Conservation (phyloP, 2,329 filamentous ascomycete species). For the Aspergillus arachidicola region DNA sequence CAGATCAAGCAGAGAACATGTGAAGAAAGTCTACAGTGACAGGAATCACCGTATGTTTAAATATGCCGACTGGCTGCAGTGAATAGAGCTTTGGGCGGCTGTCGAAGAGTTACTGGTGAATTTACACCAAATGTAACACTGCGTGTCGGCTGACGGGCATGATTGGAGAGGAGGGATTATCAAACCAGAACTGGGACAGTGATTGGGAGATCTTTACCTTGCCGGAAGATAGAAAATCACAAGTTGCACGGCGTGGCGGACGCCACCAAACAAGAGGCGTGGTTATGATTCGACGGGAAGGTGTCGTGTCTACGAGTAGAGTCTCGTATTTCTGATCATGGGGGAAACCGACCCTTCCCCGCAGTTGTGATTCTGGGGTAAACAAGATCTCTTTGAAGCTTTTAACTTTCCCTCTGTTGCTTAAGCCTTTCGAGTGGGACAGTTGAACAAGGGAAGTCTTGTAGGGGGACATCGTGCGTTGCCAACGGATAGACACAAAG, state of each 20-base stretch:
- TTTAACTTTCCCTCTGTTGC: neutral
- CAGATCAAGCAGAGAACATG: neutral
- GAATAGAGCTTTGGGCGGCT: neutral
- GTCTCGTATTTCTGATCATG: constrained; percentile 4
- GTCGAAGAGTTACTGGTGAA: neutral
- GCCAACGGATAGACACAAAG: neutral
- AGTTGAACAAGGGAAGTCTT: neutral
- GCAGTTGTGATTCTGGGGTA: constrained; percentile 1
- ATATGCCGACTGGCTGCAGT: neutral
- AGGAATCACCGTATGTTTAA: neutral
- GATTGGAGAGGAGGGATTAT: neutral
- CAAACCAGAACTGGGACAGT: neutral
- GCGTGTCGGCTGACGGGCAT: constrained; percentile 1
- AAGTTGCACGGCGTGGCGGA: neutral
- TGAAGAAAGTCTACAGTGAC: neutral
- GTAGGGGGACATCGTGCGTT: neutral
- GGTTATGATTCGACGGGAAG: neutral
- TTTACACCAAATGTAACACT: neutral
- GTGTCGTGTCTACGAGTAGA: neutral
- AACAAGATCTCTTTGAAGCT: neutral
- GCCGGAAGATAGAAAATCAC: neutral
- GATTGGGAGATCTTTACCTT: neutral
- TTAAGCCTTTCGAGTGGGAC: neutral
- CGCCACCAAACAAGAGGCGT: neutral
- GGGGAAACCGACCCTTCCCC: neutral